These are phyloP conservation scores for Pichia heedii DNA, from an alignment of 805 yeast species.

Conservation along the genomic window DNA sequence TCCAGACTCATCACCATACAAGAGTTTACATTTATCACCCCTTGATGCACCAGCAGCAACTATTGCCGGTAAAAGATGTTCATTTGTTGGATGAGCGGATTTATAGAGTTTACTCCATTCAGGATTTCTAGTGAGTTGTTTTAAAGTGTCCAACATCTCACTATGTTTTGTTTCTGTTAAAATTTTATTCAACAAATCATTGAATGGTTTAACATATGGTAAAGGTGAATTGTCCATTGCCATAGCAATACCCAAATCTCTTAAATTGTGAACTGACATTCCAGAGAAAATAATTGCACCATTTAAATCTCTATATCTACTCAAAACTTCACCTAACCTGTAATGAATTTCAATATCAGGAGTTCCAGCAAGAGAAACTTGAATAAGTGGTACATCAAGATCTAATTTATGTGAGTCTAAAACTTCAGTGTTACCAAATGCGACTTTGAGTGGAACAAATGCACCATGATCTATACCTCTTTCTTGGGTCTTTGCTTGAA, in stretches of 20 bases:
- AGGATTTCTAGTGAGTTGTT: constrained; percentile 23
- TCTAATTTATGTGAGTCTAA: constrained; percentile 32
- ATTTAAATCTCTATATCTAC: constrained; percentile 42
- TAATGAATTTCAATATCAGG: constrained; percentile 36
- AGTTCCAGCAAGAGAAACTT: constrained; percentile 38
- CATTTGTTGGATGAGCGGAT: constrained; percentile 67
- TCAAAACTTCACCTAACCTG: constrained; percentile 48
- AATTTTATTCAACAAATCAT: constrained; percentile 33
- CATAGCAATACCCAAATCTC: constrained; percentile 37
- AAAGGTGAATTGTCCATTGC: constrained; percentile 13
- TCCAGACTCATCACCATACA: constrained; percentile 35
- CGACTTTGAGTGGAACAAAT: constrained; percentile 74
- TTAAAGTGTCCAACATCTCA: constrained; percentile 30
- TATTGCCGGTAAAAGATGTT: constrained; percentile 61
- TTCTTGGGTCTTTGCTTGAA: constrained; percentile 31
- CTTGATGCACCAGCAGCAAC: constrained; percentile 51
- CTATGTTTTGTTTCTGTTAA: constrained; percentile 24
- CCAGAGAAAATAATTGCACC: constrained; percentile 60
- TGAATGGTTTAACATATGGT: constrained; percentile 49
- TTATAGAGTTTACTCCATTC: constrained; percentile 25
- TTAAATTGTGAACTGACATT: constrained; percentile 69
- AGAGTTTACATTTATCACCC: constrained; percentile 33
- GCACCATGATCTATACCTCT: constrained; percentile 79
- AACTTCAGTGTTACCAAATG: constrained; percentile 38
- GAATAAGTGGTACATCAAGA: constrained; percentile 39